Evolutionary conservation across 306 rosid genomes (phyloP), one percentile per base, ranked within the genome.

Genomic region (Rosa multiflora): DNA sequence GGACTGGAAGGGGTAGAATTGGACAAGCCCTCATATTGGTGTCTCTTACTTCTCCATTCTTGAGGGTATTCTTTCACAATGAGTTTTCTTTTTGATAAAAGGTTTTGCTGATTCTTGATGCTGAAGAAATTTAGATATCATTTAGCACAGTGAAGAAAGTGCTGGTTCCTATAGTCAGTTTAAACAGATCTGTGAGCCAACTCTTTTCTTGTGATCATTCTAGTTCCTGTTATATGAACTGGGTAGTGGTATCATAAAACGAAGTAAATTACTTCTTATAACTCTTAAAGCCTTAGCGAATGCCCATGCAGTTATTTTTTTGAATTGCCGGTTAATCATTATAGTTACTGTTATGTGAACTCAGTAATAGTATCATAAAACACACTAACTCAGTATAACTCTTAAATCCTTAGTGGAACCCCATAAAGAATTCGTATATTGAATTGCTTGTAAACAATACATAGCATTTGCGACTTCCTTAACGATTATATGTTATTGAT

Each of bases 401-500:
- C n/a, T 56, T 56, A 2, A 56, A 21, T 56, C 62, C 62, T 20
- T 10, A 56, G 4, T 20, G 3, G 61, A 20, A 18, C 8, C 6
- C 6, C 6, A 1, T 49, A 49, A 6, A 52, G 2, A 52, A 2
- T 18, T 18, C 10, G 49, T 69, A 63, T 17, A 44, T 56, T 70
- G 58, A 44, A 20, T 72, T 76, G 35, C 29, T 66, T 20, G 72
- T 69, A 32, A 23, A 37, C 8, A 21, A 5, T n/a, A 17, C 9
- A 40, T 4, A 18, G 9, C 62, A 11, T 51, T 55, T 71, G 51
- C 10, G 23, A 61, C 76, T 81, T 53, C 23, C 77, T 70, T 21
- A 66, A 80, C 74, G 13, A 40, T 72, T 82, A 70, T 66, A 20
- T 76, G 48, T 74, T 37, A 3, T 46, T 85, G 13, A 68, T 73